Evolutionary conservation across 257 asterid genomes (phyloP).

Genomic region (Primulina eburnea): DNA sequence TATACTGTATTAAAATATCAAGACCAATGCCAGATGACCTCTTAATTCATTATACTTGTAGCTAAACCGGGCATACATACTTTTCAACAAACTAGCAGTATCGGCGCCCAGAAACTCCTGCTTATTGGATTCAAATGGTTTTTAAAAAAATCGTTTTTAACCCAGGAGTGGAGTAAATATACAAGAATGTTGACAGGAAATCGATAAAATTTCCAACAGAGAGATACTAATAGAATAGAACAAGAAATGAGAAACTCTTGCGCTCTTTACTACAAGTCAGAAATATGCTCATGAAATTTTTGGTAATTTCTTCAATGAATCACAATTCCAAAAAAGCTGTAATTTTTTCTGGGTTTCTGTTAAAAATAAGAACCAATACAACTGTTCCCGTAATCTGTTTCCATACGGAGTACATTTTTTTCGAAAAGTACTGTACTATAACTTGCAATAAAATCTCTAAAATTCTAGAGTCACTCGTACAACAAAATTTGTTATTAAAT

Average conservation of each 20-base stretch:
- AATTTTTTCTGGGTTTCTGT: not conserved
- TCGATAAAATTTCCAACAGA: not conserved
- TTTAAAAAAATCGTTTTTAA: too few relatives aligned
- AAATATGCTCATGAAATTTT: not conserved
- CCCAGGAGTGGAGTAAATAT: not conserved
- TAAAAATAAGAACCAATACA: conserved; percentile 17
- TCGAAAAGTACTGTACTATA: not conserved
- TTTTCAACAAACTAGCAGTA: too few relatives aligned
- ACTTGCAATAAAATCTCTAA: conserved; percentile 15
- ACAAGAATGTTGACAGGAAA: not conserved
- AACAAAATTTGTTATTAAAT: conserved; percentile 23
- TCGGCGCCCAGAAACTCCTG: not conserved
- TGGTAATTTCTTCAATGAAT: conserved; percentile 21
- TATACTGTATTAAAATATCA: too few relatives aligned
- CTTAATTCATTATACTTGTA: not conserved
- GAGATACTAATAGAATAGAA: too few relatives aligned
- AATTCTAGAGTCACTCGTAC: conserved; percentile 20
- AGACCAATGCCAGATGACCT: not conserved
- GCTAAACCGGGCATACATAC: not conserved
- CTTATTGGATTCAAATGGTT: not conserved
- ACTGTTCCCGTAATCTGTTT: conserved; percentile 27
- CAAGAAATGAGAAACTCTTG: not conserved
- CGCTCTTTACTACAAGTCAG: not conserved
- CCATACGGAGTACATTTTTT: not conserved
- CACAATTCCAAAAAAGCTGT: conserved; percentile 21